Conservation (phyloP, 2,329 filamentous ascomycete genomes). For the Paramyrothecium sp. region DNA sequence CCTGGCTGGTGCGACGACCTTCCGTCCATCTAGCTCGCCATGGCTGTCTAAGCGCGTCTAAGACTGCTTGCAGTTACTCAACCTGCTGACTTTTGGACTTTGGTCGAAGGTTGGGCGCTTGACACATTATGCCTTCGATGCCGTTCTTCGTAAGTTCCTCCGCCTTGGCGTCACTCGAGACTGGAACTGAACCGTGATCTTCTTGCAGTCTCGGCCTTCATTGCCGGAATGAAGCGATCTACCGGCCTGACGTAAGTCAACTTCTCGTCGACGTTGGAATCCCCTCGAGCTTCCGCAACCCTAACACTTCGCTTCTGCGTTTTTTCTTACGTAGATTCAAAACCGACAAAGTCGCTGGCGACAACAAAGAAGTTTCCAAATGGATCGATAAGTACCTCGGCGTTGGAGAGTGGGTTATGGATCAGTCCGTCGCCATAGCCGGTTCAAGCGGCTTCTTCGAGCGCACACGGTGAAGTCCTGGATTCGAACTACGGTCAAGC, state of each 20-base stretch:
- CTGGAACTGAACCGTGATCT: background rate
- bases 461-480: constrained; percentile 66
- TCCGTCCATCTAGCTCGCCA: background rate
- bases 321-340: constrained; percentile 64
- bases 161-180: background rate
- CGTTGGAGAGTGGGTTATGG: constrained; percentile 97
- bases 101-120: constrained; percentile 84
- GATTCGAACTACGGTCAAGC: background rate
- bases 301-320: background rate
- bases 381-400: constrained; percentile 95
- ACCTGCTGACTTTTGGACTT: constrained; percentile 67
- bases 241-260: constrained; percentile 91
- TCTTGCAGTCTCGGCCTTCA: constrained; percentile 82
- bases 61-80: constrained; percentile 53
- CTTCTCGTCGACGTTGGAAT: background rate
- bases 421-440: constrained; percentile 90
- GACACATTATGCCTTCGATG: constrained; percentile 94
- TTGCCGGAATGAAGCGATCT: constrained; percentile 95
- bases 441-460: constrained; percentile 89
- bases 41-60: constrained; percentile 22
- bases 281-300: background rate
- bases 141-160: constrained; percentile 72
- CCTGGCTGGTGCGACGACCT: too few species aligned
- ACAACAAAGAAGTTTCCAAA: constrained; percentile 78
- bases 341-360: constrained; percentile 75